Conservation (phyloP, 2,329 filamentous ascomycete species). For the Tympanopsis confertula region DNA sequence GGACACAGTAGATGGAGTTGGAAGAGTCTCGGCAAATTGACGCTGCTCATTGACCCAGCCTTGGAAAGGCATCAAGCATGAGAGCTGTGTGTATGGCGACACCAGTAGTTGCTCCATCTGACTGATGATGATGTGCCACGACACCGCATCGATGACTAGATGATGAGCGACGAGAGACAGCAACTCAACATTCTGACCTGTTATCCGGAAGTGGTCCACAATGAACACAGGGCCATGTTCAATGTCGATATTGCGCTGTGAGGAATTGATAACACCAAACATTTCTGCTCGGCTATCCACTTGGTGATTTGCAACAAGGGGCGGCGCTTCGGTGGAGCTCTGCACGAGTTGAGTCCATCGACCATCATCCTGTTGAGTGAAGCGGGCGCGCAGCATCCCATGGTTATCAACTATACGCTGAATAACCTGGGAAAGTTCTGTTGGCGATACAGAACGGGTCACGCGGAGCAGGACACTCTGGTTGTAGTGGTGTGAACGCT, state of each 20-base stretch:
- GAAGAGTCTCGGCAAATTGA: too few relatives aligned
- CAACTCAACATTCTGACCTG: slow-evolving; percentile 8
- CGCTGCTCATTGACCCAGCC: slow-evolving; percentile 22
- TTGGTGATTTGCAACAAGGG: slow-evolving; percentile 6
- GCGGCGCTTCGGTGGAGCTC: slow-evolving; percentile 7
- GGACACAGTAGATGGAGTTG: too few relatives aligned
- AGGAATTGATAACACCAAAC: slow-evolving; percentile 12
- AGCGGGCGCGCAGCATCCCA: slow-evolving; percentile 22
- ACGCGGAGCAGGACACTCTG: slow-evolving; percentile 28
- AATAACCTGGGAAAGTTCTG: slow-evolving; percentile 9
- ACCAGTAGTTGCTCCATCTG: slow-evolving; percentile 27
- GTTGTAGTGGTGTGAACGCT: slow-evolving; percentile 29
- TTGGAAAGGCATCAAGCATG: slow-evolving; percentile 18
- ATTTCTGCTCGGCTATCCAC: slow-evolving; percentile 5
- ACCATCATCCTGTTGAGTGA: slow-evolving; percentile 8
- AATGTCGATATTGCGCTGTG: slow-evolving; percentile 11
- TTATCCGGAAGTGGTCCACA: slow-evolving; percentile 9
- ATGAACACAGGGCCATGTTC: slow-evolving; percentile 11
- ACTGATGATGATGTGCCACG: slow-evolving; percentile 29
- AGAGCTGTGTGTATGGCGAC: slow-evolving; percentile 4
- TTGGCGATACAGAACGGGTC: slow-evolving; percentile 9
- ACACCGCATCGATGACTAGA: slow-evolving; percentile 29
- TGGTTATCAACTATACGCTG: slow-evolving; percentile 15
- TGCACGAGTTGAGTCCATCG: slow-evolving; percentile 12
- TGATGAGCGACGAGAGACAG: slow-evolving; percentile 21